phyloP scores from a whole-genome alignment of 225 moss, liverwort and hornwort species.

The Climacium dendroides region DNA sequence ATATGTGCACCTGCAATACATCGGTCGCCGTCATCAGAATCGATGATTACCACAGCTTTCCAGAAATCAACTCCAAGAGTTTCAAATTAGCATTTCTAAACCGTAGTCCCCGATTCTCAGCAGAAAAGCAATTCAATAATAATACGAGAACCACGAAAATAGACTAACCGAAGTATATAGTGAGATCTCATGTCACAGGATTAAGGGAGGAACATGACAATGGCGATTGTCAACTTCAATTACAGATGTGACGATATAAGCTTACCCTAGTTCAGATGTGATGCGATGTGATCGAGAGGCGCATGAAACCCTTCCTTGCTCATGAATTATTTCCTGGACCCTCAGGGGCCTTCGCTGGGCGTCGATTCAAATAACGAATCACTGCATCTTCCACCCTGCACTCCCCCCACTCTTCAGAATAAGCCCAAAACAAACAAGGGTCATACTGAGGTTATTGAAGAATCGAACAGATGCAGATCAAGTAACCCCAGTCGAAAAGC shows the following conservation, averaged over 20 bases:
- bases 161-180: neutral
- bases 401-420: neutral
- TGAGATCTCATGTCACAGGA: neutral
- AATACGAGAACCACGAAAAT: neutral
- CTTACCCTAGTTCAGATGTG: neutral
- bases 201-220: neutral
- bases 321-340: conserved; percentile 31
- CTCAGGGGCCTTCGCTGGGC: conserved; percentile 68
- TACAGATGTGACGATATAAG: neutral
- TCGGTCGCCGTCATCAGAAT: neutral
- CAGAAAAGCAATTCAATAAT: neutral
- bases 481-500: neutral
- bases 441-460: neutral
- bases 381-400: conserved; percentile 99
- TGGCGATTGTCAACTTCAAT: neutral
- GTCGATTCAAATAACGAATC: conserved; percentile 89
- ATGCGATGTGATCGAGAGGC: neutral
- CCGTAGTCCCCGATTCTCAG: neutral
- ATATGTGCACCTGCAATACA: neutral
- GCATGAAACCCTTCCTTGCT: neutral
- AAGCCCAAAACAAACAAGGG: neutral
- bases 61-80: neutral
- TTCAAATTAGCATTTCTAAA: neutral
- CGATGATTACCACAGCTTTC: neutral
- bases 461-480: neutral